Evolutionary conservation across 805 yeast genomes (phyloP).

Genomic region (Pichia paraexigua): DNA sequence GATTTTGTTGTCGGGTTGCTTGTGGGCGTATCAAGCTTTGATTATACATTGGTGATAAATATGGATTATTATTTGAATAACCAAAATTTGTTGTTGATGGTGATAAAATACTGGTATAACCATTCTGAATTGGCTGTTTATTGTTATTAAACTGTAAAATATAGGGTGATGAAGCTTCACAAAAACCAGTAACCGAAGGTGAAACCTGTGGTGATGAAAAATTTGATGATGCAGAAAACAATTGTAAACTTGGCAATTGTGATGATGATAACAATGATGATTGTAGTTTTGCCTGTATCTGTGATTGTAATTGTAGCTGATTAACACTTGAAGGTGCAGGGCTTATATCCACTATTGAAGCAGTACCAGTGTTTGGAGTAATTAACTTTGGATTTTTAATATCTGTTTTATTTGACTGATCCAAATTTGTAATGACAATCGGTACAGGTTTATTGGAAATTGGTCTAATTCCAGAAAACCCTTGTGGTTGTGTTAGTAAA

Average conservation of each 20-base stretch:
- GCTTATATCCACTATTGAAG: slow-evolving; percentile 1
- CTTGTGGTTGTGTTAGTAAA: slow-evolving; percentile 7
- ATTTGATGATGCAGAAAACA: neutral
- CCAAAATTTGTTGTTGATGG: slow-evolving; percentile 4
- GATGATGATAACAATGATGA: neutral
- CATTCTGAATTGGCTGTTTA: neutral
- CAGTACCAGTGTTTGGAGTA: slow-evolving; percentile 3
- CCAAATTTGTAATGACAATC: slow-evolving; percentile 19
- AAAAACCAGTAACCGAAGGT: neutral
- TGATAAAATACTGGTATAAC: neutral
- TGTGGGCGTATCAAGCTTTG: neutral
- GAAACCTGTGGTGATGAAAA: slow-evolving; percentile 1
- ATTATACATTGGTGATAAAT: slow-evolving; percentile 4
- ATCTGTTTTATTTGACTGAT: neutral
- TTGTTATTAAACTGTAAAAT: neutral
- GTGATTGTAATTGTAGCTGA: neutral
- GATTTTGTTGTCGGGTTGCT: neutral
- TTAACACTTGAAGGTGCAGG: neutral
- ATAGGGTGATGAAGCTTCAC: neutral
- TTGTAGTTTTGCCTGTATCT: neutral
- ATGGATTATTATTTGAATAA: neutral
- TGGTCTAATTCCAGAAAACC: slow-evolving; percentile 21
- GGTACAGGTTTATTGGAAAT: slow-evolving; percentile 26
- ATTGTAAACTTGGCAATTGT: slow-evolving; percentile 1
- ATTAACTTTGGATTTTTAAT: neutral